These are phyloP conservation scores for Chrysanthemum makinoi DNA, from an alignment of 129 eudicot species.

Conservation along the genomic window DNA sequence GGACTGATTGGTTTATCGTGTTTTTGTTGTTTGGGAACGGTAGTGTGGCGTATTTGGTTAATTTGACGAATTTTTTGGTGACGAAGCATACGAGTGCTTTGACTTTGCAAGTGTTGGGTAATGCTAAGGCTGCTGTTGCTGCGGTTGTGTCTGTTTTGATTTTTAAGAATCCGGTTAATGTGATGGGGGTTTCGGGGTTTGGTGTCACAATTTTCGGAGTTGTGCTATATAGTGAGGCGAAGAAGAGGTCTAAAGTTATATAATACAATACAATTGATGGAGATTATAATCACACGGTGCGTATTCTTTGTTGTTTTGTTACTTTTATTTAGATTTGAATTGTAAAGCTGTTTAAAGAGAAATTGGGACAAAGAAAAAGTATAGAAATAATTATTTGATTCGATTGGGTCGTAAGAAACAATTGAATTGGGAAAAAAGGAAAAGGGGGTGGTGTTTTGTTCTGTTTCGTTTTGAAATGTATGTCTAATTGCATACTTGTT, in stretches of 20 bases:
- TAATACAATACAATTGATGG: constrained; percentile 64
- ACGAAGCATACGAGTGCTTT: constrained; percentile 79
- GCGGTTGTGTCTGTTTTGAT: constrained; percentile 75
- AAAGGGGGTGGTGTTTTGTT: constrained; percentile 21
- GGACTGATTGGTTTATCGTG: constrained; percentile 56
- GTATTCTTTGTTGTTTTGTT: constrained; percentile 29
- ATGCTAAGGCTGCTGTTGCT: constrained; percentile 79
- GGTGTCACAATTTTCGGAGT: constrained; percentile 80
- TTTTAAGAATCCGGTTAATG: constrained; percentile 79
- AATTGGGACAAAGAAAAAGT: constrained; percentile 32
- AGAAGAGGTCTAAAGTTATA: constrained; percentile 63
- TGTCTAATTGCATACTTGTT: constrained; percentile 35
- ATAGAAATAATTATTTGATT: constrained; percentile 34
- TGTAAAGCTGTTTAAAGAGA: constrained; percentile 12
- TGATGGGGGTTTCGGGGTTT: constrained; percentile 79
- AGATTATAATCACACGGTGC: constrained; percentile 28
- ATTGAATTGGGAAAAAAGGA: constrained; percentile 19
- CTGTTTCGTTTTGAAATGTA: constrained; percentile 28
- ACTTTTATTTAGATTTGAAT: constrained; percentile 25
- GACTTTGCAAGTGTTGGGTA: constrained; percentile 80
- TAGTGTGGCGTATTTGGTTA: constrained; percentile 78
- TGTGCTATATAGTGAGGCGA: constrained; percentile 84
- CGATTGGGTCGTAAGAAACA: constrained; percentile 47
- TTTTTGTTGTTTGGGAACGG: constrained; percentile 63
- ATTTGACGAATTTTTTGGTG: constrained; percentile 68